Base-by-base conservation (phyloP, 768 basidiomycete species). In the Mrakia blollopis region DNA sequence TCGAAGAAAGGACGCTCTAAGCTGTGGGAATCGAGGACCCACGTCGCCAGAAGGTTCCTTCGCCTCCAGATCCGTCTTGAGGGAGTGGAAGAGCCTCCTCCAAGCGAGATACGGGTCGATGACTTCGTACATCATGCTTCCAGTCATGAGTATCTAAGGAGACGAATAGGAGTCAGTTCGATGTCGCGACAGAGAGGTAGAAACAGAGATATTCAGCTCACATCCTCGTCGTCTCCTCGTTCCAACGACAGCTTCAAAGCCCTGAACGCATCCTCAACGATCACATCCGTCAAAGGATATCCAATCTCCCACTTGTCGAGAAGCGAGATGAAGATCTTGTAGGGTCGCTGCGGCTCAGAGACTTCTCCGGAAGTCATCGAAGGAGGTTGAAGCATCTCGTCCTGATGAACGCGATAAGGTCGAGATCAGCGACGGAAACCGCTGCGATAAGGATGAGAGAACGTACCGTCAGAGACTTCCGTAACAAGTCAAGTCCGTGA, bases 241-340 rank as follows among this genome's bases (percentile, higher is more conserved):
- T 89, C 83, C 25, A 68, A 23, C 25, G 65, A 68, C 18, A 68
- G 65, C 65, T 68, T 68, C 35, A 68, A 39, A 23, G 65, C 37
- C 65, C 65, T 44, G 21, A 68, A 41, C 65, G 92, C 87, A 80
- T 96, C 92, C 80, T 91, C 89, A 16, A 92, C 88, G 72, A 98
- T 84, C 9, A 86, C 86, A 57, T 93, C 91, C 0, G 94, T 94
- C 37, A 99, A 83, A 0, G 88, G 86, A 11, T 88, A 88, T 7
- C 96, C 96, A 63, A 98, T 91, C 83, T 98, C 97, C 92, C 93
- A 98, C 83, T 97, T 97, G 83, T 99, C 97, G 79, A 98, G 85
- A 25, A 98, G 83, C 1, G 94, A 95, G 32, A 98, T 90, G 83
- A 97, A 95, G 47, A 98, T 91, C 84, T 95, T 96, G 88, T 94